Base-by-base conservation (phyloP, 2,329 filamentous ascomycete genomes). In the Botrytis squamosa region DNA sequence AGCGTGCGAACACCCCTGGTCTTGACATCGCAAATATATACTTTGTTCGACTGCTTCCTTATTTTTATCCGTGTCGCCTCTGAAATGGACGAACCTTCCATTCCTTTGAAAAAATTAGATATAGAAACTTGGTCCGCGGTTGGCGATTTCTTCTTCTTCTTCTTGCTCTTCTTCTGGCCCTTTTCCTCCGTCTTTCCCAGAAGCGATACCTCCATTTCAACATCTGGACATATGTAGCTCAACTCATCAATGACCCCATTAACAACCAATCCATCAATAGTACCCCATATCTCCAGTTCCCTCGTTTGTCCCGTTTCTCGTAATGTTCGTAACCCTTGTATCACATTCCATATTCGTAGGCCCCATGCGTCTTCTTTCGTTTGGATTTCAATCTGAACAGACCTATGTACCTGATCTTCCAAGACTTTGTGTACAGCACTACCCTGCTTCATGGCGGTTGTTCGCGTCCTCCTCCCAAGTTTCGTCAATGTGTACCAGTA, bases 21-120 rank as follows among this genome's bases (percentile, higher is more conserved):
- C 82, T 99, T 99, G 76, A 97, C 89, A 78, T 99, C 96, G 0
- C 90, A 91, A 67, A 99, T 84, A 81, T 97, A 98, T n/a, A 92
- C 82, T 71, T 84, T 82, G 59, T 80, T 77, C 0, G 75, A 74
- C 20, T 71, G 70, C 14, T 70, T 25, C 18, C 71, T 71, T 22
- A 60, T 65, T 59, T 74, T 76, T 29, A n/a, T 74, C 40, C 68
- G 72, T 22, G 73, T 76, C 38, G 71, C 74, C 46, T 77, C 72
- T 57, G 69, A 69, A 10, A 79, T 72, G 12, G 79, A 75, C 16
- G 75, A 77, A 22, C 63, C 49, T 18, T 57, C 52, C 57, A 12
- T 25, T 52, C 36, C 44, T n/a, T 80, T 76, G 71, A 82, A 81
- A 57, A 79, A 80, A 7, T 80, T 76, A 3, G 75, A 60, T 4